phyloP scores from a whole-genome alignment of 2,329 filamentous ascomycete species.

The Chaetomiaceae sp. region DNA sequence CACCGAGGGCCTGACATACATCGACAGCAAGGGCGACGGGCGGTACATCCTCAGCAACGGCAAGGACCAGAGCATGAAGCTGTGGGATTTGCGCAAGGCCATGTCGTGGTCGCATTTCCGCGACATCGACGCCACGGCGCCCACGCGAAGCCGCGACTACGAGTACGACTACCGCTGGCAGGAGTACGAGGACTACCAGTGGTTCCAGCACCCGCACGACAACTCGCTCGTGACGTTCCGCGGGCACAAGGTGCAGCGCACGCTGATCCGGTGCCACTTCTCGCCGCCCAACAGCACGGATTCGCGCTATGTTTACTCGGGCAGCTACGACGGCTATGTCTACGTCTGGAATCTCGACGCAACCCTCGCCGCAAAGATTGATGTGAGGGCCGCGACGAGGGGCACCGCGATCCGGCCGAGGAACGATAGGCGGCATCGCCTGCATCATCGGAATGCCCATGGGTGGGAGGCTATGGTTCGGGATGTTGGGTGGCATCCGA shows the following conservation, averaged over 20 bases:
- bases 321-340: conserved; percentile 83
- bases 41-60: conserved; percentile 87
- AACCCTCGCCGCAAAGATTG: conserved; percentile 70
- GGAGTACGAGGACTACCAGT: conserved; percentile 60
- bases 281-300: conserved; percentile 82
- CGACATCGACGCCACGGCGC: conserved; percentile 50
- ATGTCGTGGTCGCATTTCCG: conserved; percentile 65
- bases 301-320: conserved; percentile 87
- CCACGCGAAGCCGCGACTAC: conserved; percentile 55
- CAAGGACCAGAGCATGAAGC: conserved; percentile 95
- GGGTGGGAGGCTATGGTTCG: conserved; percentile 75
- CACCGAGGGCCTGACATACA: conserved; percentile 62
- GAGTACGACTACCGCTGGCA: conserved; percentile 77
- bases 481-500: conserved; percentile 89
- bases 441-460: conserved; percentile 53
- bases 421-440: conserved; percentile 20
- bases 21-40: conserved; percentile 66
- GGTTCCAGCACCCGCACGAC: conserved; percentile 73
- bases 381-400: conserved; percentile 69
- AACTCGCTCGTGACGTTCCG: conserved; percentile 92
- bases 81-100: conserved; percentile 93
- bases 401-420: conserved; percentile 26
- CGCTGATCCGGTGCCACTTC: conserved; percentile 92
- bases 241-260: conserved; percentile 83
- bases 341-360: conserved; percentile 94